These are phyloP conservation scores for Closterium sp. DNA, from an alignment of 139 green algal species.

Conservation along the genomic window DNA sequence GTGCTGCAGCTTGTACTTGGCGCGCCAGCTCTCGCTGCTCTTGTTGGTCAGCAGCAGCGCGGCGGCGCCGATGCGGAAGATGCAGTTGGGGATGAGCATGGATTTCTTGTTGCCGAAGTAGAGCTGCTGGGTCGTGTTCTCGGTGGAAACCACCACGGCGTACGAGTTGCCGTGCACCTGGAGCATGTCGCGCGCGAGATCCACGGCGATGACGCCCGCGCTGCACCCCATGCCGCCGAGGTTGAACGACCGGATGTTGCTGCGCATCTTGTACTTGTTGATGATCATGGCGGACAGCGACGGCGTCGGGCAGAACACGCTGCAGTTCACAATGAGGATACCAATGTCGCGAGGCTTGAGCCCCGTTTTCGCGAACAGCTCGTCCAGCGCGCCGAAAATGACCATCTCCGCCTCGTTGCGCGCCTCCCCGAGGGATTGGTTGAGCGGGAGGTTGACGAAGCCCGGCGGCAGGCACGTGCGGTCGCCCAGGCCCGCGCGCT, in stretches of 20 bases:
- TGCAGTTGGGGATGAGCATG: slow-evolving; percentile 96
- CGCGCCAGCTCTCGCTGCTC: slow-evolving; percentile 64
- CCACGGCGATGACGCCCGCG: slow-evolving; percentile 82
- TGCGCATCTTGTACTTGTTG: slow-evolving; percentile 91
- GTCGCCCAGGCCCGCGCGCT: slow-evolving; percentile 79
- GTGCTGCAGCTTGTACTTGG: slow-evolving; percentile 84
- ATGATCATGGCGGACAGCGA: slow-evolving; percentile 92
- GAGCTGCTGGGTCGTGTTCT: slow-evolving; percentile 99
- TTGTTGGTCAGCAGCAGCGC: slow-evolving; percentile 91
- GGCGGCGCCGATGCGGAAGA: slow-evolving; percentile 90
- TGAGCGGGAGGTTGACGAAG: slow-evolving; percentile 43
- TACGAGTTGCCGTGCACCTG: slow-evolving; percentile 40
- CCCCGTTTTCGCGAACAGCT: slow-evolving; percentile 53
- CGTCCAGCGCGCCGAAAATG: slow-evolving; percentile 60
- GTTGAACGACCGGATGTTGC: slow-evolving; percentile 90
- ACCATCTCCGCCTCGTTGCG: slow-evolving; percentile 86
- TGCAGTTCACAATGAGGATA: slow-evolving; percentile 95
- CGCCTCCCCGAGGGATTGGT: slow-evolving; percentile 68
- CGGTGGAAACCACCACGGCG: slow-evolving; percentile 88
- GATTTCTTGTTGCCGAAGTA: slow-evolving; percentile 85
- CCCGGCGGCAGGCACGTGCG: slow-evolving; percentile 87
- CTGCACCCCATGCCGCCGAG: slow-evolving; percentile 93
- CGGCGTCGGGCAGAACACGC: slow-evolving; percentile 94
- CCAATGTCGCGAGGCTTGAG: slow-evolving; percentile 76
- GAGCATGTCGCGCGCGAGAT: slow-evolving; percentile 86